Base-by-base conservation (phyloP, 139 green algal genomes). In the Nannochloris sp. region DNA sequence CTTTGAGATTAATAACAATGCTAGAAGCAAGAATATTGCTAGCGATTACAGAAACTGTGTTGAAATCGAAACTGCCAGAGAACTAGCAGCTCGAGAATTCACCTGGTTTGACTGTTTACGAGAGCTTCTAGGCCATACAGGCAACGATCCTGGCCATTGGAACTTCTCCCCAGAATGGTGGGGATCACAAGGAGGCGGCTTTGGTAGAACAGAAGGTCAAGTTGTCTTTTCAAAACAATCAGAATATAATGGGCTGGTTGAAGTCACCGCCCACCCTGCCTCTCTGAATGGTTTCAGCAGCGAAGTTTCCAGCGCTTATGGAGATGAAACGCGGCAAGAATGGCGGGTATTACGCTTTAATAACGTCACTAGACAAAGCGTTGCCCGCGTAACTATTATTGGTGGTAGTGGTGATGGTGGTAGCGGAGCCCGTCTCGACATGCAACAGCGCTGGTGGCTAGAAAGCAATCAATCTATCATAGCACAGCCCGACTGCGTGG, bases 271-370 rank as follows among this genome's bases (percentile, higher is more conserved):
- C 0, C 79, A 85, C 61, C 24, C 68, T 10, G 61, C 60, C 3
- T 58, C 60, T 8, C 2, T 23, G 19, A 48, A 29, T 38, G 47
- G 46, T 25, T 33, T 27, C 9, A 4, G 23, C 61, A 30, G 10
- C 54, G 51, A 2, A 34, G 30, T 3, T 2, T 30, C 27, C 2
- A 46, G 45, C 24, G 31, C 7, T 31, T 25, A 10, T 8, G 4
- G 32, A 29, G 13, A 12, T 51, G 56, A 59, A 59, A 45, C 15
- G 6, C 54, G 54, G 23, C 63, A 80, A 32, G 63, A 87, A 57
- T 87, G 80, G 80, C 62, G 80, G 2, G 80, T 87, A 35, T 56
- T 87, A 63, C 71, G 80, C 10, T 87, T 87, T 70, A 87, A 87
- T 42, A 67, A 53, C n/a, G 60, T 56, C 23, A 87, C 80, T 2